Conservation (phyloP, 441 rosid genomes). For the Eruca vesicaria region DNA sequence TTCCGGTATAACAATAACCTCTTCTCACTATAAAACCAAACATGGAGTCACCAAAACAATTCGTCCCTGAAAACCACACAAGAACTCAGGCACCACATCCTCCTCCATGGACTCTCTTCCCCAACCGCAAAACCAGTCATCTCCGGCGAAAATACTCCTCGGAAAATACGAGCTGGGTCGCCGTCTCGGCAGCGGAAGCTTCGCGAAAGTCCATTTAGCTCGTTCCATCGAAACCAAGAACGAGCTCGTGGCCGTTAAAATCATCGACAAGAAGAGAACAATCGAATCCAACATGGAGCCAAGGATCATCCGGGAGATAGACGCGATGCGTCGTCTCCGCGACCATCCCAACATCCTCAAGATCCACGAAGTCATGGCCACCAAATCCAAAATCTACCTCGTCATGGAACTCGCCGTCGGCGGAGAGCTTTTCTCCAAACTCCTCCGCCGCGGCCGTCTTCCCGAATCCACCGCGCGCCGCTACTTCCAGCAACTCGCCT, state of each 20-base stretch:
- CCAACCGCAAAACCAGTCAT: conserved; percentile 12
- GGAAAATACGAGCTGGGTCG: conserved; percentile 63
- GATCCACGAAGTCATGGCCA: conserved; percentile 88
- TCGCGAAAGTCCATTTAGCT: conserved; percentile 67
- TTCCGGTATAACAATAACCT: background rate
- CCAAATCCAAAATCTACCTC: conserved; percentile 71
- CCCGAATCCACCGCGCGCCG: conserved; percentile 54
- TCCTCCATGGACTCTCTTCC: conserved; percentile 36
- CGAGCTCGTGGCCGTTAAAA: conserved; percentile 45
- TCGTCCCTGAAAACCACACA: conserved; percentile 18
- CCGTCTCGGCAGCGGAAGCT: conserved; percentile 72
- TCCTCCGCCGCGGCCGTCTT: conserved; percentile 58
- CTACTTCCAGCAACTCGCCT: conserved; percentile 71
- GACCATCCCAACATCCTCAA: conserved; percentile 70
- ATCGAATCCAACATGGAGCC: conserved; percentile 64
- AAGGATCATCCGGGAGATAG: conserved; percentile 61
- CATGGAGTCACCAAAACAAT: background rate
- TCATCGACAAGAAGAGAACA: conserved; percentile 49
- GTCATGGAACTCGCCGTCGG: conserved; percentile 84
- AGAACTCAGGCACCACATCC: conserved; percentile 16
- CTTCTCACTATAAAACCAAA: conserved; percentile 17
- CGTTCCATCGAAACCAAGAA: conserved; percentile 29
- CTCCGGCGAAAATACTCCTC: conserved; percentile 43
- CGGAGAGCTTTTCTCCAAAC: conserved; percentile 68
- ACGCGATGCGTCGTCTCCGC: conserved; percentile 77